phyloP scores from a whole-genome alignment of 2,329 filamentous ascomycete species.

The Shiraia bambusicola region DNA sequence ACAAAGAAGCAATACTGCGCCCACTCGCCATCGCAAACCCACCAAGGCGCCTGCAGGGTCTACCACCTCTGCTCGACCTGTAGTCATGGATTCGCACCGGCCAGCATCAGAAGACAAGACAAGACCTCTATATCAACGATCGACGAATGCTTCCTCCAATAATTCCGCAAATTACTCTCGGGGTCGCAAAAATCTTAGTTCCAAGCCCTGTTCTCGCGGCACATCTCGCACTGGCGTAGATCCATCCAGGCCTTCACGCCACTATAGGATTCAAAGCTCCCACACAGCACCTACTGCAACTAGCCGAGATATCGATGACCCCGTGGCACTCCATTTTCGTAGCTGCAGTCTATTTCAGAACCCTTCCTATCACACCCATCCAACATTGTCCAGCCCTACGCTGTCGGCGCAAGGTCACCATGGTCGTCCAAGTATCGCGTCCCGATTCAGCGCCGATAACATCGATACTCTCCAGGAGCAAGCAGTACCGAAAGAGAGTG shows the following conservation, averaged over 20 bases:
- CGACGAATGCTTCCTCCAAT: slow-evolving; percentile 32
- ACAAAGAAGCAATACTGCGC: slow-evolving; percentile 28
- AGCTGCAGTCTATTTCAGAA: slow-evolving; percentile 41
- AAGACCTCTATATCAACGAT: slow-evolving; percentile 26
- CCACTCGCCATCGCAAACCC: slow-evolving; percentile 20
- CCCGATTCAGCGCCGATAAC: slow-evolving; percentile 23
- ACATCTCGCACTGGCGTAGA: slow-evolving; percentile 41
- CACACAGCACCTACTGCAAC: slow-evolving; percentile 25
- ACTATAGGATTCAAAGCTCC: slow-evolving; percentile 39
- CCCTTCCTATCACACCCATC: slow-evolving; percentile 29
- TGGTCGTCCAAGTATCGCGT: slow-evolving; percentile 7
- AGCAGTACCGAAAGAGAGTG: slow-evolving; percentile 18
- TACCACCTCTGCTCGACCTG: slow-evolving; percentile 2
- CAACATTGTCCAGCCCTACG: slow-evolving; percentile 23
- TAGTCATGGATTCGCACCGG: slow-evolving; percentile 16
- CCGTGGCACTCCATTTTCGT: slow-evolving; percentile 44
- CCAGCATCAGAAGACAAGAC: slow-evolving; percentile 32
- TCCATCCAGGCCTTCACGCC: slow-evolving; percentile 36
- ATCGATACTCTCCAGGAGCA: slow-evolving; percentile 12
- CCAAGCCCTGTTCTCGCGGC: slow-evolving; percentile 38
- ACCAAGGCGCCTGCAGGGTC: slow-evolving; percentile 12
- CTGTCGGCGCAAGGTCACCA: slow-evolving; percentile 20
- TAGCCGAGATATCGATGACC: slow-evolving; percentile 42
- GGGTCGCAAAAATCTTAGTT: slow-evolving; percentile 25
- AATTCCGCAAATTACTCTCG: slow-evolving; percentile 32